Conservation (phyloP, 2,329 filamentous ascomycete species). For the Apiospora koreana region DNA sequence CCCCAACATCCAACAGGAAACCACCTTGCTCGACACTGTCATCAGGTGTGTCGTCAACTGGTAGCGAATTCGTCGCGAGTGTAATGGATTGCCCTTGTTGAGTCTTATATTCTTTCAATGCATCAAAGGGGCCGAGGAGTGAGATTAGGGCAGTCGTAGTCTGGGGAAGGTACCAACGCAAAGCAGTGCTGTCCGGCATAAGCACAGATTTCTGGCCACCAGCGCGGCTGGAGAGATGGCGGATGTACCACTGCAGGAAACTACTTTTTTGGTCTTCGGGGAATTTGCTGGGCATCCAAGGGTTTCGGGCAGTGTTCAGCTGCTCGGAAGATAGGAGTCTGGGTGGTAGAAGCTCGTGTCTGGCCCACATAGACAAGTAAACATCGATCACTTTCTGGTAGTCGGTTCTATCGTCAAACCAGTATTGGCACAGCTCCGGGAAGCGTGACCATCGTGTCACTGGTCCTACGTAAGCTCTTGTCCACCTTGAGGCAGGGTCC, state of each 20-base stretch:
- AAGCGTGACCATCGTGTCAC: slow-evolving; percentile 34
- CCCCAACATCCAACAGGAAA: slow-evolving; percentile 57
- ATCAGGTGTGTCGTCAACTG: slow-evolving; percentile 20
- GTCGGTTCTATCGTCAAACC: slow-evolving; percentile 29
- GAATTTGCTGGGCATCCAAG: slow-evolving; percentile 30
- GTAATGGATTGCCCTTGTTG: slow-evolving; percentile 26
- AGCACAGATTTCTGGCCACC: slow-evolving; percentile 21
- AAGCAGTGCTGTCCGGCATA: slow-evolving; percentile 25
- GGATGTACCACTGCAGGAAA: slow-evolving; percentile 26
- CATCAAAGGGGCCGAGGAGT: slow-evolving; percentile 27
- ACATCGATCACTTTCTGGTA: slow-evolving; percentile 24
- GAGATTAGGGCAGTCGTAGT: slow-evolving; percentile 23
- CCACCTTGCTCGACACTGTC: slow-evolving; percentile 32
- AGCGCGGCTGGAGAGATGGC: slow-evolving; percentile 20
- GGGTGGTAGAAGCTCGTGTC: slow-evolving; percentile 30
- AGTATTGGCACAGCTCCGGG: slow-evolving; percentile 28
- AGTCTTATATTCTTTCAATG: slow-evolving; percentile 28
- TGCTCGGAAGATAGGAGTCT: slow-evolving; percentile 23
- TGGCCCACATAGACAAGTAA: slow-evolving; percentile 30
- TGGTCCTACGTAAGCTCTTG: slow-evolving; percentile 33
- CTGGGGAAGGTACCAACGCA: slow-evolving; percentile 25
- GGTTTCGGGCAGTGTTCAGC: slow-evolving; percentile 23
- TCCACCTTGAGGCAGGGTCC: slow-evolving; percentile 34
- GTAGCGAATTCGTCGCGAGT: slow-evolving; percentile 26
- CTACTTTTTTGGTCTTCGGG: slow-evolving; percentile 22